Evolutionary conservation across 1,284 basidiomycete genomes (phyloP).

Genomic region (Apiotrichum sp.): DNA sequence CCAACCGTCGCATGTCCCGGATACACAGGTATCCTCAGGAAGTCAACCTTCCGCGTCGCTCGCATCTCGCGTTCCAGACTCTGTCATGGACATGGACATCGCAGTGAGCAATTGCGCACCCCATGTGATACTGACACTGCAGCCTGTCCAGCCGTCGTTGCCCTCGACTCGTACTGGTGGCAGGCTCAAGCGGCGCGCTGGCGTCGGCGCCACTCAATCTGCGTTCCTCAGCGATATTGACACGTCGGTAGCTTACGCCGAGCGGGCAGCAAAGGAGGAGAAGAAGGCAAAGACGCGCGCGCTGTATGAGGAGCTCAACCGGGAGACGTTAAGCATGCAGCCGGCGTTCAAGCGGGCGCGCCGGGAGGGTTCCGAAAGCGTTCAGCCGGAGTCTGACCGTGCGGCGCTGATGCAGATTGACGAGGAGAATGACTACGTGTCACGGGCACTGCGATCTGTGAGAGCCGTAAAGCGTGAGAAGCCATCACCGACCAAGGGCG

Average conservation of each 20-base stretch:
- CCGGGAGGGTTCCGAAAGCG: background rate
- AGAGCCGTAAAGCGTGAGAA: constrained; percentile 1
- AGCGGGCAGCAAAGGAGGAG: constrained; percentile 23
- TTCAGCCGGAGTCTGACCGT: background rate
- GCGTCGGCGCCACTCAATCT: constrained; percentile 12
- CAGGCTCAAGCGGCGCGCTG: constrained; percentile 22
- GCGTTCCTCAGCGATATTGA: constrained; percentile 17
- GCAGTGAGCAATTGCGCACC: background rate
- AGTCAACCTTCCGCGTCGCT: background rate
- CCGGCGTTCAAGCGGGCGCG: constrained; percentile 9
- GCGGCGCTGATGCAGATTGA: constrained; percentile 28
- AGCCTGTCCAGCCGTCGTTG: background rate
- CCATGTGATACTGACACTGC: background rate
- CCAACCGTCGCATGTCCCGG: constrained; percentile 4
- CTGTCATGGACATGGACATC: constrained; percentile 16
- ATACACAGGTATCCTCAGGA: constrained; percentile 7
- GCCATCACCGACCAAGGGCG: too few relatives aligned
- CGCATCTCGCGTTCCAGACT: constrained; percentile 10
- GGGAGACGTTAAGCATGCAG: constrained; percentile 11
- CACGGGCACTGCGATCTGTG: constrained; percentile 2
- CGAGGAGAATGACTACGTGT: constrained; percentile 19
- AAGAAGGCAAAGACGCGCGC: constrained; percentile 26
- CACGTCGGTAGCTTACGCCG: constrained; percentile 18
- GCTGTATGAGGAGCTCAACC: constrained; percentile 36
- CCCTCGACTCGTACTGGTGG: background rate